Evolutionary conservation across 2,329 filamentous ascomycete species (phyloP).

Genomic region (Rasamsonia emersonii): DNA sequence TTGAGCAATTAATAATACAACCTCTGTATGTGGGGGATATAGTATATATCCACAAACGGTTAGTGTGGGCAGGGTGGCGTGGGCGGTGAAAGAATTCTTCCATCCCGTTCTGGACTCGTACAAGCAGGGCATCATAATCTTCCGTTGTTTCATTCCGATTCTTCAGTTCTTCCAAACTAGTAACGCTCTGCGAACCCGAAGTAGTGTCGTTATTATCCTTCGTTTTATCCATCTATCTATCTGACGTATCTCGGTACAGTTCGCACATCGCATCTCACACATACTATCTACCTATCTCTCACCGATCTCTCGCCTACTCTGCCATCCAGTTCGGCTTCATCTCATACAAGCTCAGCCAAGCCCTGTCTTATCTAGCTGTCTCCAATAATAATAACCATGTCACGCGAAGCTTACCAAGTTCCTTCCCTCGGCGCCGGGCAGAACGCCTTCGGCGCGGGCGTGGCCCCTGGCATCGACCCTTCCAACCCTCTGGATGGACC

Average conservation of each 20-base stretch:
- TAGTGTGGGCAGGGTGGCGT: constrained; percentile 2
- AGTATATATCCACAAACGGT: constrained; percentile 1
- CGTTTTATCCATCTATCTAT: too few relatives aligned
- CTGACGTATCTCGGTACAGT: too few relatives aligned
- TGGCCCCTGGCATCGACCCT: constrained; percentile 33
- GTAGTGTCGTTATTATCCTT: neutral
- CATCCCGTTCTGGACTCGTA: neutral
- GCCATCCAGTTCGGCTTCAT: too few relatives aligned
- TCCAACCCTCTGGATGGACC: constrained; percentile 40
- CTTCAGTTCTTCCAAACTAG: neutral
- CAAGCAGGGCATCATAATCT: too few relatives aligned
- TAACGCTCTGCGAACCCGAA: neutral
- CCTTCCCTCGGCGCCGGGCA: constrained; percentile 45
- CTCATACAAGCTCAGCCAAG: too few relatives aligned
- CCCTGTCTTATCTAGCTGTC: too few relatives aligned
- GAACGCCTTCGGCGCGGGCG: constrained; percentile 33
- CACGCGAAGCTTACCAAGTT: constrained; percentile 70
- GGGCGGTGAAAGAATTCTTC: constrained; percentile 4
- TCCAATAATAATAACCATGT: constrained; percentile 41
- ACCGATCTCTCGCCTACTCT: too few relatives aligned
- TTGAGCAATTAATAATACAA: too few relatives aligned
- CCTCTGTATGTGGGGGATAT: neutral
- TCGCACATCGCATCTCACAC: too few relatives aligned
- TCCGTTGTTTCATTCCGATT: neutral
- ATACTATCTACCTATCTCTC: too few relatives aligned